phyloP scores from a whole-genome alignment of 306 rosid species.

The Fragaria nilgerrensis region DNA sequence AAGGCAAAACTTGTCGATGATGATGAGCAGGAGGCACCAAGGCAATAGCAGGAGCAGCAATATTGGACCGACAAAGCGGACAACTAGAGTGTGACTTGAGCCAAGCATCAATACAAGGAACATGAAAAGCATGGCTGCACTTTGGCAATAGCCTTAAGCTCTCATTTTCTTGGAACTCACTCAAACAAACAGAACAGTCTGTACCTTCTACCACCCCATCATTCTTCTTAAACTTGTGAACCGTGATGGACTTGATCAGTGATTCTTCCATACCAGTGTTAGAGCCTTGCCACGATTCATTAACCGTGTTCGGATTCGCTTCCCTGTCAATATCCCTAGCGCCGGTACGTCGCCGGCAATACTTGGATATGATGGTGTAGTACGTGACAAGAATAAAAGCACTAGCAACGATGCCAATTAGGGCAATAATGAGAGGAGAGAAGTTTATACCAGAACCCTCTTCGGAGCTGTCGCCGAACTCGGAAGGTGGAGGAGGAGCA shows the following conservation, averaged over 20 bases:
- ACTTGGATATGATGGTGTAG: slow-evolving; percentile 60
- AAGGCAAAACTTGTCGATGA: slow-evolving; percentile 1
- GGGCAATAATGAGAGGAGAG: slow-evolving; percentile 72
- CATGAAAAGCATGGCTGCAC: slow-evolving; percentile 81
- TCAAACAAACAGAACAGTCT: slow-evolving; percentile 76
- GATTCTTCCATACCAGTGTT: slow-evolving; percentile 54
- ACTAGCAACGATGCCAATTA: slow-evolving; percentile 65
- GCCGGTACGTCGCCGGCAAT: slow-evolving; percentile 37
- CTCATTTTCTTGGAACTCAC: slow-evolving; percentile 71
- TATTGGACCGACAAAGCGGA: slow-evolving; percentile 66
- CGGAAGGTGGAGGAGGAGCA: slow-evolving; percentile 69
- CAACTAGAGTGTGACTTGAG: slow-evolving; percentile 64
- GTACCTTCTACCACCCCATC: slow-evolving; percentile 53
- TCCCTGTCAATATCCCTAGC: slow-evolving; percentile 8
- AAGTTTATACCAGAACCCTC: slow-evolving; percentile 35
- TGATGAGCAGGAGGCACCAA: slow-evolving; percentile 1
- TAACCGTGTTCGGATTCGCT: background rate
- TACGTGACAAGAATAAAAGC: slow-evolving; percentile 58
- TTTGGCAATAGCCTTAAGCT: slow-evolving; percentile 61
- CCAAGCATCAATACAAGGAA: slow-evolving; percentile 82
- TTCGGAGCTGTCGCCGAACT: background rate
- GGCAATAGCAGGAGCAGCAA: slow-evolving; percentile 18
- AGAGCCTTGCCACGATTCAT: slow-evolving; percentile 29
- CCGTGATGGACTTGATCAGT: slow-evolving; percentile 53
- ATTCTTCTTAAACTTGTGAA: slow-evolving; percentile 47